These are phyloP conservation scores for Fragaria iinumae DNA, from an alignment of 306 rosid species.

Conservation along the genomic window DNA sequence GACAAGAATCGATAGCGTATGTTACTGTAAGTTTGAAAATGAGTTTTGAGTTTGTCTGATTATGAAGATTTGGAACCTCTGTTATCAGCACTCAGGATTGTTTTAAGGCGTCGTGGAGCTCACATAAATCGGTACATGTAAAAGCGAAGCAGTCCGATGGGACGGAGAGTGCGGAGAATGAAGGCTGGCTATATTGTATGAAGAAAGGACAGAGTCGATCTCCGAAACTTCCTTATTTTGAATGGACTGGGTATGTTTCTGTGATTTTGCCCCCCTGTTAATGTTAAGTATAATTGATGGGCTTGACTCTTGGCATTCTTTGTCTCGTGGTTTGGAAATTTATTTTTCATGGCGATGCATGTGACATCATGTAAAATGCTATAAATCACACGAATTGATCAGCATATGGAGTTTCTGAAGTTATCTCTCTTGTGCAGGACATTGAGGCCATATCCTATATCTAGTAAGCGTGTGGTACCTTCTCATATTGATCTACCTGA, in stretches of 20 bases:
- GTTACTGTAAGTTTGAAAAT: background rate
- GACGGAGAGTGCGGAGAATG: conserved; percentile 41
- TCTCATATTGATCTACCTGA: conserved; percentile 71
- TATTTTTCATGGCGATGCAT: background rate
- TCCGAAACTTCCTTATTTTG: conserved; percentile 82
- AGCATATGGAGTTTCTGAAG: conserved; percentile 2
- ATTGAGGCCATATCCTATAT: conserved; percentile 85
- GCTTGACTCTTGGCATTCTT: conserved; percentile 4
- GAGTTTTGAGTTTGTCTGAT: background rate
- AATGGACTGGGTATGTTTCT: conserved; percentile 84
- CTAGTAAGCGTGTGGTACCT: conserved; percentile 56
- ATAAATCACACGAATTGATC: background rate
- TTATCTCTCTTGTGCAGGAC: conserved; percentile 46
- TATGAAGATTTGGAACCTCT: conserved; percentile 11
- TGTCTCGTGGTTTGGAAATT: background rate
- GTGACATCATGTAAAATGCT: background rate
- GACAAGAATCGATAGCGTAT: background rate
- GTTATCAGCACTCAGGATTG: conserved; percentile 90
- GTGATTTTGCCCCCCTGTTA: conserved; percentile 1
- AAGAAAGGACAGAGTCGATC: conserved; percentile 80
- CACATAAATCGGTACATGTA: conserved; percentile 79
- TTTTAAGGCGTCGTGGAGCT: conserved; percentile 91
- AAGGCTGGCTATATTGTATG: conserved; percentile 78
- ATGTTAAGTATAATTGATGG: conserved; percentile 16
- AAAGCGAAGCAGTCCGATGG: conserved; percentile 56